Base-by-base conservation (phyloP, 164 flowering plant genomes). In the Cinnamomum micranthum region DNA sequence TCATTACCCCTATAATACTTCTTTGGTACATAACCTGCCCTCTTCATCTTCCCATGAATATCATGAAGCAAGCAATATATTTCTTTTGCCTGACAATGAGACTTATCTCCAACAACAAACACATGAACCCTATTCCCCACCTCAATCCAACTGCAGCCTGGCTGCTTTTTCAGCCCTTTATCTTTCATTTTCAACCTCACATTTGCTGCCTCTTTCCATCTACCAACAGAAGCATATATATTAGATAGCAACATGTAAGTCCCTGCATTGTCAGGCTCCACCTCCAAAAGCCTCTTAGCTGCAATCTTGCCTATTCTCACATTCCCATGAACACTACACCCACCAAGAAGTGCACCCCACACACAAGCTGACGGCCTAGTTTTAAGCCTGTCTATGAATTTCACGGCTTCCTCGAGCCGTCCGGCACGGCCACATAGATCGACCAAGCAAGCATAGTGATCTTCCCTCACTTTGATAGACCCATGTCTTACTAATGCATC, bases 101-200 rank as follows among this genome's bases (percentile, higher is more conserved):
- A 77, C n/a, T 77, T 77, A 35, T 71, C 75, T 27, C 72, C 71
- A n/a, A 59, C 67, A 31, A 77, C 71, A 65, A 77, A 77, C 58
- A 77, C 75, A 68, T 77, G 71, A 19, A 77, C 75, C 50, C 75
- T 72, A 19, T 72, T 77, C 25, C 35, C 50, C 41, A 77, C 72
- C 28, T 72, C 79, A 77, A 77, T 77, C 79, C 75, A 77, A 72
- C 71, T 77, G 22, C 79, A 72, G 58, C 79, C 75, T 1, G 75
- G 79, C 71, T 77, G 75, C 25, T 72, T 77, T 51, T 77, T 77
- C 62, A 77, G 68, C 47, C 75, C 75, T 59, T 67, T 23, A 28
- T 67, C 69, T 72, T 72, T 77, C 75, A 77, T 65, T 71, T 72
- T 77, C 50, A 72, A 58, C 28, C 79, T 71, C 71, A 72, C 75